These are phyloP conservation scores for Hysterangium stoloniferum DNA, from an alignment of 768 basidiomycete species.

Conservation along the genomic window DNA sequence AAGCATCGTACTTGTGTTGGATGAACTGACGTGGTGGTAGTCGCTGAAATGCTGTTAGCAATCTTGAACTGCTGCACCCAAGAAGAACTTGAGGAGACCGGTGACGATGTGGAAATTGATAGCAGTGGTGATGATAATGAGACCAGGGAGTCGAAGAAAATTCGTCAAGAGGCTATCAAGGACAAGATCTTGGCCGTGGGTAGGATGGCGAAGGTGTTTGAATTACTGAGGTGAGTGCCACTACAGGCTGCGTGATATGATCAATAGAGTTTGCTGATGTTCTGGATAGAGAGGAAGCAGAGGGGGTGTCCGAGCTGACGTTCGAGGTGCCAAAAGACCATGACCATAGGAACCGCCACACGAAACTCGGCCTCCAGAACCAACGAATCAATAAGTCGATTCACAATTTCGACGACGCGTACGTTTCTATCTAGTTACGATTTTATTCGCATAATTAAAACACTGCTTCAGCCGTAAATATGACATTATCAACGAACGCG, in stretches of 20 bases:
- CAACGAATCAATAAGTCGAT: conserved; percentile 53
- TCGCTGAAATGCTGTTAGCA: conserved; percentile 47
- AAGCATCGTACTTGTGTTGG: neutral
- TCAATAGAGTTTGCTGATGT: neutral
- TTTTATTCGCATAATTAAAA: no score
- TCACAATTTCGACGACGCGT: conserved; percentile 72
- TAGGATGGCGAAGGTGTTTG: conserved; percentile 41
- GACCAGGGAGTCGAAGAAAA: conserved; percentile 23
- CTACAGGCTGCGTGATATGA: neutral
- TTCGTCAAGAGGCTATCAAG: conserved; percentile 36
- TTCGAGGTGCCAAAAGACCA: conserved; percentile 8
- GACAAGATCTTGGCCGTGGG: conserved; percentile 46
- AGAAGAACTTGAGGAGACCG: conserved; percentile 42
- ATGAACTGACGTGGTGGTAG: conserved; percentile 18
- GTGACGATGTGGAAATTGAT: conserved; percentile 28
- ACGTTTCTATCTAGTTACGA: conserved; percentile 22
- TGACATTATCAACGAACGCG: conserved; percentile 67
- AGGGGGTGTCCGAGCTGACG: conserved; percentile 64
- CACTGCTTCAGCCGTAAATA: conserved; percentile 68
- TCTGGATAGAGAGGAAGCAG: conserved; percentile 59
- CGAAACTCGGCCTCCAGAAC: conserved; percentile 48
- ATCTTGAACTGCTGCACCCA: conserved; percentile 43
- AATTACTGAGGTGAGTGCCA: conserved; percentile 32
- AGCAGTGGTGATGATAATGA: conserved; percentile 22
- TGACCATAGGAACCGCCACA: conserved; percentile 37